Conservation (phyloP, 140 eudicot genomes). For the Senecio squalidus region DNA sequence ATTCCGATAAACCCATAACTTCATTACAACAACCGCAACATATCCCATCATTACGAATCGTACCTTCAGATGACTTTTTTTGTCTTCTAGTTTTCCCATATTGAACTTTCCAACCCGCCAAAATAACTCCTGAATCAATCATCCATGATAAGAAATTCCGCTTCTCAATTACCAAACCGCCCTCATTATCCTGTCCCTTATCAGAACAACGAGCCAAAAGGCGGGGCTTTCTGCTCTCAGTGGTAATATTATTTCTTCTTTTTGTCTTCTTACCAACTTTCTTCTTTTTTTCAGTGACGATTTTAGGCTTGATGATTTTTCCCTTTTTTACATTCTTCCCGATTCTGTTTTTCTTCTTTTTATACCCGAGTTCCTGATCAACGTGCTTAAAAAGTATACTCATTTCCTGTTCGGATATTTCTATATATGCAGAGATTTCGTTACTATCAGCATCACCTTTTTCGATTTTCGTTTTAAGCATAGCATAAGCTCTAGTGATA, state of each 20-base stretch:
- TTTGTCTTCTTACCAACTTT: slow-evolving; percentile 27
- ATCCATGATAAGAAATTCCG: slow-evolving; percentile 73
- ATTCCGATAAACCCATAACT: slow-evolving; percentile 35
- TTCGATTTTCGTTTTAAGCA: slow-evolving; percentile 44
- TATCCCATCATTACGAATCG: slow-evolving; percentile 59
- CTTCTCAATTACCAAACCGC: slow-evolving; percentile 35
- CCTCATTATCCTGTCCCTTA: slow-evolving; percentile 45
- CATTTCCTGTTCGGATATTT: slow-evolving; percentile 48
- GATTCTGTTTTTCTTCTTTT: slow-evolving; percentile 21
- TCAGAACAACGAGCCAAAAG: slow-evolving; percentile 53
- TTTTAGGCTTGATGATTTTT: slow-evolving; percentile 16
- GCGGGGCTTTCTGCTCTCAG: slow-evolving; percentile 34
- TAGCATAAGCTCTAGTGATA: slow-evolving; percentile 51
- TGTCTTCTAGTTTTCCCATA: slow-evolving; percentile 41
- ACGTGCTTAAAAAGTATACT: slow-evolving; percentile 43
- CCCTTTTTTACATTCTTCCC: slow-evolving; percentile 8
- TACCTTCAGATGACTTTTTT: slow-evolving; percentile 45
- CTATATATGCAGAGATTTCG: slow-evolving; percentile 38
- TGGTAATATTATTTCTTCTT: slow-evolving; percentile 16
- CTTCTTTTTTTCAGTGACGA: slow-evolving; percentile 19
- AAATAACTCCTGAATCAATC: slow-evolving; percentile 69
- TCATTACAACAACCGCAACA: slow-evolving; percentile 61
- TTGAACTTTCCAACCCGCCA: slow-evolving; percentile 47
- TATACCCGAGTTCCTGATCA: slow-evolving; percentile 16
- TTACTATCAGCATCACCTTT: slow-evolving; percentile 31